Evolutionary conservation across 805 yeast species (phyloP).

Genomic region (Maudiozyma bulderi): DNA sequence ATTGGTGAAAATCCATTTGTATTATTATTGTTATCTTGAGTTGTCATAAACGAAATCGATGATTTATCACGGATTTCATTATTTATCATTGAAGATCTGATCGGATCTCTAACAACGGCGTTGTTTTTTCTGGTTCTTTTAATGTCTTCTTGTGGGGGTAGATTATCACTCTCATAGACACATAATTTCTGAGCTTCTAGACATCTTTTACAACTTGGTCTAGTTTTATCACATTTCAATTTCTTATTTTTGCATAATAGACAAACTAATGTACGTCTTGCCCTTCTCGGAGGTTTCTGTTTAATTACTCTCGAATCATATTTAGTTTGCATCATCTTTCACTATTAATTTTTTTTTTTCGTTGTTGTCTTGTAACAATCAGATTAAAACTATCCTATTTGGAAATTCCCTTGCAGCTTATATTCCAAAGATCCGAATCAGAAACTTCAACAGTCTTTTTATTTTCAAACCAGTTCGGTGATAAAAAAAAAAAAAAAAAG

Average conservation of each 20-base stretch:
- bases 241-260: conserved; percentile 11
- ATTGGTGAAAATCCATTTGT: neutral
- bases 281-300: conserved; percentile 3
- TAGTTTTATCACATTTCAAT: conserved; percentile 15
- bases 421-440: too few species aligned
- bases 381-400: too few species aligned
- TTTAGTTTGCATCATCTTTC: neutral
- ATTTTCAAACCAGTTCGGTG: too few species aligned
- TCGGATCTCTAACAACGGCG: too few species aligned
- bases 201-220: conserved; percentile 16
- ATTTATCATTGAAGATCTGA: neutral
- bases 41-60: neutral
- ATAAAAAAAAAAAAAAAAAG: too few species aligned
- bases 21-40: neutral
- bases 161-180: conserved; percentile 7
- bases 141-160: neutral
- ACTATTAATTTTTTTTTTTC: neutral
- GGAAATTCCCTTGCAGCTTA: too few species aligned
- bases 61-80: neutral
- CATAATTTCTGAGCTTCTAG: conserved; percentile 6
- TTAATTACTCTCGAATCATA: neutral
- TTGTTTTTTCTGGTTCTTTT: neutral
- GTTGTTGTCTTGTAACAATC: too few species aligned
- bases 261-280: conserved; percentile 12
- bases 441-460: too few species aligned